Conservation (phyloP, 2,329 filamentous ascomycete species). For the Cladobotryum mycophilum region DNA sequence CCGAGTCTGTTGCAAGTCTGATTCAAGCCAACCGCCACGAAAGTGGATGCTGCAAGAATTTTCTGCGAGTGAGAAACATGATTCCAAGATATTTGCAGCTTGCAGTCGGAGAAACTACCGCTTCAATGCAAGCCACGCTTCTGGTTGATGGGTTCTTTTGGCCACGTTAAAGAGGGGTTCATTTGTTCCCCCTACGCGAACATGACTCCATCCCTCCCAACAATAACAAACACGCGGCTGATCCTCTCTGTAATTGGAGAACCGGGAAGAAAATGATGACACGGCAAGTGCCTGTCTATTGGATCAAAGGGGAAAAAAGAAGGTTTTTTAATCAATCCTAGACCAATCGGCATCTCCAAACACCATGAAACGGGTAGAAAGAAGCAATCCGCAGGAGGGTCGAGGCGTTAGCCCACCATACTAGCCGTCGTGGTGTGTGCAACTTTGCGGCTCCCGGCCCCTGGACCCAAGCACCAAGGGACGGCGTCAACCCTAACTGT, state of each 20-base stretch:
- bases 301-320: neutral
- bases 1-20: conserved; percentile 40
- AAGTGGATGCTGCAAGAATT: neutral
- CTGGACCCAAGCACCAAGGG: conserved; percentile 5
- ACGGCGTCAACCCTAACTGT: conserved; percentile 6
- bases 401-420: neutral
- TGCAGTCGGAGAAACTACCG: no score
- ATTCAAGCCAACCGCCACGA: conserved; percentile 31
- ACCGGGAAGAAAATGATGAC: neutral
- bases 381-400: neutral
- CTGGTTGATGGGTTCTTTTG: no score
- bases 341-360: neutral
- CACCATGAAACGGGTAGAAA: neutral
- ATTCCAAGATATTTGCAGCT: no score
- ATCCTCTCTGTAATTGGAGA: neutral
- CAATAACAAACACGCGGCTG: neutral
- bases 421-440: neutral
- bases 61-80: no score
- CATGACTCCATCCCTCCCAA: no score
- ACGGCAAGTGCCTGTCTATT: neutral
- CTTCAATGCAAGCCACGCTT: no score
- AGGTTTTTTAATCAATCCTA: neutral
- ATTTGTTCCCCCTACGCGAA: no score
- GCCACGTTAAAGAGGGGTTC: no score
- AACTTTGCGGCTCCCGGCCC: neutral